These are phyloP conservation scores for Ceratobasidium sp. DNA, from an alignment of 1,284 basidiomycete genomes.

Conservation along the genomic window DNA sequence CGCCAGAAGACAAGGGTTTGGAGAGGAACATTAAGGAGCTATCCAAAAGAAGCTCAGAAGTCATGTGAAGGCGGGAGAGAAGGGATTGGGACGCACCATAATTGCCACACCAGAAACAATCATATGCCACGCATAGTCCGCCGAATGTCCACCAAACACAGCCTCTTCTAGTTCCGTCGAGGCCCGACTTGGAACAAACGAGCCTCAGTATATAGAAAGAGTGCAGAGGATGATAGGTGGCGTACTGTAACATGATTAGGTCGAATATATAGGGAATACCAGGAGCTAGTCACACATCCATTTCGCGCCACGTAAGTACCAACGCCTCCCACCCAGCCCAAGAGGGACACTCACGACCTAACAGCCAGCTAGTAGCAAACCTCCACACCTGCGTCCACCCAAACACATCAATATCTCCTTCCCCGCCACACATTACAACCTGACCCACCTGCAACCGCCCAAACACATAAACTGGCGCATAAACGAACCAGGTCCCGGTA, in stretches of 20 bases:
- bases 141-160: constrained; percentile 70
- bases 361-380: constrained; percentile 80
- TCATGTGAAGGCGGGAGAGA: constrained; percentile 42
- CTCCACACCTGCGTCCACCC: constrained; percentile 75
- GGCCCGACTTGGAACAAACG: constrained; percentile 65
- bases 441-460: constrained; percentile 67
- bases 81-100: constrained; percentile 64
- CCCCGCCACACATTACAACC: background rate
- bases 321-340: too few species aligned
- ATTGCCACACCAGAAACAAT: constrained; percentile 68
- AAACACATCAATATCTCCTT: background rate
- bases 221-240: constrained; percentile 42
- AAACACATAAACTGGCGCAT: constrained; percentile 65
- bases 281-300: constrained; percentile 59
- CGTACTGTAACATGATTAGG: constrained; percentile 81
- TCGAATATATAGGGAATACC: constrained; percentile 79
- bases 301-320: background rate
- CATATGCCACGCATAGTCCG: constrained; percentile 83
- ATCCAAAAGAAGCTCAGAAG: constrained; percentile 3
- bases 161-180: constrained; percentile 73
- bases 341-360: constrained; percentile 70
- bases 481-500: constrained; percentile 69
- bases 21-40: constrained; percentile 77
- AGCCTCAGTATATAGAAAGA: constrained; percentile 2
- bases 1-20: constrained; percentile 69